Conservation (phyloP, 192 early-diverging fungal genomes). For the Funneliformis geosporum region DNA sequence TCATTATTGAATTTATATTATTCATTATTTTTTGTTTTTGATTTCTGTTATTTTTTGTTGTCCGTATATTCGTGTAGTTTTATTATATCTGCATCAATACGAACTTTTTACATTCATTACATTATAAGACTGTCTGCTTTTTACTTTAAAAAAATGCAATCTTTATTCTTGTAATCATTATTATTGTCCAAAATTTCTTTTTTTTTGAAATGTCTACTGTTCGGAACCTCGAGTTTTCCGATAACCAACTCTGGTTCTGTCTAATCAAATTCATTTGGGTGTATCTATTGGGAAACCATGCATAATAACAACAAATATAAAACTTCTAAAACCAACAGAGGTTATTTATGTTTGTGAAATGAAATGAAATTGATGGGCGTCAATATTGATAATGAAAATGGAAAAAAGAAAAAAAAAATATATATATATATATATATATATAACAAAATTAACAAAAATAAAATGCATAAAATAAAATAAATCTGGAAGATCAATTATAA, state of each 20-base stretch:
- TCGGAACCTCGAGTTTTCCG: background rate
- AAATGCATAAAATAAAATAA: background rate
- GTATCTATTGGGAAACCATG: background rate
- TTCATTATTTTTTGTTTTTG: background rate
- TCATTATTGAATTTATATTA: background rate
- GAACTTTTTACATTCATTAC: background rate
- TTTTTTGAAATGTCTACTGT: background rate
- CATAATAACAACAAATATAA: slow-evolving; percentile 27
- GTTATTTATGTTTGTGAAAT: background rate
- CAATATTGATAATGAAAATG: slow-evolving; percentile 7
- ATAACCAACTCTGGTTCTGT: background rate
- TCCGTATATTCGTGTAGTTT: background rate
- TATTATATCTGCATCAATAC: background rate
- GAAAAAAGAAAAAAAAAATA: background rate
- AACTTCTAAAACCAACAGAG: slow-evolving; percentile 1
- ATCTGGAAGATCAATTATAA: no score
- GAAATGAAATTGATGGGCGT: background rate
- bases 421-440: no score
- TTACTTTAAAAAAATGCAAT: slow-evolving; percentile 18
- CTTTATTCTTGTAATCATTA: slow-evolving; percentile 2
- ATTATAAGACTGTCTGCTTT: background rate
- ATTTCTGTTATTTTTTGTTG: background rate
- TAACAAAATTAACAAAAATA: background rate
- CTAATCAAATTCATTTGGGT: slow-evolving; percentile 4
- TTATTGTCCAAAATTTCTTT: slow-evolving; percentile 30